These are phyloP conservation scores for Beauveria caledonica DNA, from an alignment of 2,329 filamentous ascomycete genomes.

Conservation along the genomic window DNA sequence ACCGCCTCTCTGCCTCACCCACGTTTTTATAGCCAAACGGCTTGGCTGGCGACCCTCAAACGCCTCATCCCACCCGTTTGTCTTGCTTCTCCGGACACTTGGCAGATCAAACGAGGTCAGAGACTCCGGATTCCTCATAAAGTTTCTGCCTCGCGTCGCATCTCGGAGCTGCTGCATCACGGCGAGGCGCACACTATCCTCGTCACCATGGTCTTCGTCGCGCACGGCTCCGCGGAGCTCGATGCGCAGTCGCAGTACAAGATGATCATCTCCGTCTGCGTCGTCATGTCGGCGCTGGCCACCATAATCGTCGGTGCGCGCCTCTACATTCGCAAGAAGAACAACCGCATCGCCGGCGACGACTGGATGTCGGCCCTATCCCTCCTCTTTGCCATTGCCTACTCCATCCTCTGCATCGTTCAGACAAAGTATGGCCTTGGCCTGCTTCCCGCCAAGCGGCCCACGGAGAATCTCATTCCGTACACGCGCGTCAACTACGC, in stretches of 20 bases:
- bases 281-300: conserved; percentile 36
- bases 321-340: conserved; percentile 32
- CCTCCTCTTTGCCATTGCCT: conserved; percentile 38
- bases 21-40: background rate
- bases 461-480: conserved; percentile 31
- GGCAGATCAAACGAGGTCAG: background rate
- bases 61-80: background rate
- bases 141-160: background rate
- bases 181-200: background rate
- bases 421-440: conserved; percentile 47
- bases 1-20: too few relatives aligned
- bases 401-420: conserved; percentile 41
- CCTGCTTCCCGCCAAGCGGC: conserved; percentile 35
- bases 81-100: background rate
- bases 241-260: conserved; percentile 39
- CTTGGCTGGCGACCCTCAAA: background rate
- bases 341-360: conserved; percentile 37
- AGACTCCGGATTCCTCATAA: background rate
- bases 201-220: conserved; percentile 40
- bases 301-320: conserved; percentile 32
- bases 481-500: conserved; percentile 45
- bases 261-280: conserved; percentile 40
- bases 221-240: conserved; percentile 38
- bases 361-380: conserved; percentile 36
- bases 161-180: background rate